Conservation (phyloP, 192 early-diverging fungal species). For the Coemansia interrupta region DNA sequence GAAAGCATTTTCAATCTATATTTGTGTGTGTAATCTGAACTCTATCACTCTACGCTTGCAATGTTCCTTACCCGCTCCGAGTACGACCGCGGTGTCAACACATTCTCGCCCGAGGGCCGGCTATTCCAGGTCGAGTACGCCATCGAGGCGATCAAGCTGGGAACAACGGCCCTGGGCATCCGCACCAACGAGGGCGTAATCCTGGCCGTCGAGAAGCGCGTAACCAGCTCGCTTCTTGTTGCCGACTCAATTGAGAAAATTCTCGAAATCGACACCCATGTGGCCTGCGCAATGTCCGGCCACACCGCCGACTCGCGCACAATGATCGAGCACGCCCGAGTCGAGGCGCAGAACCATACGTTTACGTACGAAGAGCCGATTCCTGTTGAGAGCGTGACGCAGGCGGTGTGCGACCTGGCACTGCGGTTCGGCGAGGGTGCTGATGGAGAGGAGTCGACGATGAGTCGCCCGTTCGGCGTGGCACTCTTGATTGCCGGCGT, state of each 20-base stretch:
- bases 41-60: not conserved
- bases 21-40: not conserved
- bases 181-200: constrained; percentile 91
- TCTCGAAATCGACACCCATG: constrained; percentile 90
- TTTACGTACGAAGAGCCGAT: constrained; percentile 95
- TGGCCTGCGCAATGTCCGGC: constrained; percentile 97
- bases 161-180: constrained; percentile 96
- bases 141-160: constrained; percentile 99
- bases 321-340: constrained; percentile 96
- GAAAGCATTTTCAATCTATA: not conserved
- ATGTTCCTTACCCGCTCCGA: constrained; percentile 71
- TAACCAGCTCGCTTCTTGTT: constrained; percentile 89
- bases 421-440: constrained; percentile 97
- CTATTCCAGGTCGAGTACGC: constrained; percentile 99
- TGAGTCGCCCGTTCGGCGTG: constrained; percentile 99
- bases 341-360: constrained; percentile 93
- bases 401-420: constrained; percentile 96
- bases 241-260: constrained; percentile 97
- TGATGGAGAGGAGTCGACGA: constrained; percentile 91
- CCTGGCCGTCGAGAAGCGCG: constrained; percentile 95
- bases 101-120: constrained; percentile 98
- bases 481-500: constrained; percentile 94
- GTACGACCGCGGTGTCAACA: constrained; percentile 99
- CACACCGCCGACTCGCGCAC: constrained; percentile 94
- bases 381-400: constrained; percentile 94